Conservation (phyloP, 1,139 yeast species). For the Scheffersomyces stambukii region DNA sequence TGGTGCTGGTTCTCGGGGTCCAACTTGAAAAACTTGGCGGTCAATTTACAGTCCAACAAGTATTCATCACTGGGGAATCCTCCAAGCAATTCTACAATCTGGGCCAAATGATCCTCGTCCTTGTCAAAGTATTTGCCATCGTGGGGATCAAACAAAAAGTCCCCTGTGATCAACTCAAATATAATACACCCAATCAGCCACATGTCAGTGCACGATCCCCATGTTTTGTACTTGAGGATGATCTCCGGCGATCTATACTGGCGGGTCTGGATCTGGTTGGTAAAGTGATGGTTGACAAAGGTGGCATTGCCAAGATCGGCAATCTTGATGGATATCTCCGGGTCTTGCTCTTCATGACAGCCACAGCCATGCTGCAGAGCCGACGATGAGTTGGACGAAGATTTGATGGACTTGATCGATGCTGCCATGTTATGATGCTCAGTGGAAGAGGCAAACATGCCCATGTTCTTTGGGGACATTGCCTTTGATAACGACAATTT, state of each 20-base stretch:
- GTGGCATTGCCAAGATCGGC: constrained; percentile 90
- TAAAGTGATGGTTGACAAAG: constrained; percentile 66
- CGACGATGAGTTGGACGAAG: neutral
- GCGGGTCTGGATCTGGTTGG: constrained; percentile 81
- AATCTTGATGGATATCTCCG: constrained; percentile 40
- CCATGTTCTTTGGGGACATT: constrained; percentile 7
- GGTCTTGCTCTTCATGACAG: constrained; percentile 1
- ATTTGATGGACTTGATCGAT: neutral
- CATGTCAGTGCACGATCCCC: constrained; percentile 84
- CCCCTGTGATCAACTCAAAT: constrained; percentile 81
- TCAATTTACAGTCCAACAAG: constrained; percentile 47
- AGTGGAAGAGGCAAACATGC: constrained; percentile 2
- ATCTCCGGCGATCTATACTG: constrained; percentile 86
- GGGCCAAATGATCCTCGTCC: constrained; percentile 86
- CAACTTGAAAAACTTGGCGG: constrained; percentile 50
- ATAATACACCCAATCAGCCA: constrained; percentile 84
- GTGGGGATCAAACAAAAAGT: constrained; percentile 79
- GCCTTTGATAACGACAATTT: constrained; percentile 8
- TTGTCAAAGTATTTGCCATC: constrained; percentile 58
- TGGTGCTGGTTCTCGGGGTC: constrained; percentile 27
- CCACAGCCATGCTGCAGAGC: no score
- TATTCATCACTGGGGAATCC: constrained; percentile 48
- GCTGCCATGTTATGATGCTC: neutral
- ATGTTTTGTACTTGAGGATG: constrained; percentile 53
- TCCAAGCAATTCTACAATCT: constrained; percentile 65